These are phyloP conservation scores for Macadamia tetraphylla DNA, from an alignment of 164 flowering plant genomes.

Conservation along the genomic window DNA sequence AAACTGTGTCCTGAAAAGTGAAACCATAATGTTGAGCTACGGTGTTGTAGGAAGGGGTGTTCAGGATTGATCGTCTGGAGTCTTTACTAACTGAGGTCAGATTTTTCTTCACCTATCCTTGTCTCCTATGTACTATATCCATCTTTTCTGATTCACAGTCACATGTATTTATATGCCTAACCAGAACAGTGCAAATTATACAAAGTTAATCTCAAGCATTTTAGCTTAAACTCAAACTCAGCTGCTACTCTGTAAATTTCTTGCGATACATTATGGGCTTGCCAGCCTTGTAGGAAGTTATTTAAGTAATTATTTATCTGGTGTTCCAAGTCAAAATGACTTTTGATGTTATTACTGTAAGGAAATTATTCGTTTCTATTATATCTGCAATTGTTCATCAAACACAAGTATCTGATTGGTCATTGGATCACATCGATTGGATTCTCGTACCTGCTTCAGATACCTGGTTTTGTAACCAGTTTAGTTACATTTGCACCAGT, in stretches of 20 bases:
- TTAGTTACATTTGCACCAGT: too few relatives aligned
- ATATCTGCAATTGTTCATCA: too few relatives aligned
- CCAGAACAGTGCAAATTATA: too few relatives aligned
- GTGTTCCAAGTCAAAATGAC: neutral
- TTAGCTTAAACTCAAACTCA: neutral
- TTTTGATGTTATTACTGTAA: too few relatives aligned
- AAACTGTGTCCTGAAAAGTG: neutral
- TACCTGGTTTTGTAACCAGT: too few relatives aligned
- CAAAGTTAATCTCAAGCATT: neutral
- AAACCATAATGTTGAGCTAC: neutral
- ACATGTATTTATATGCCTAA: neutral
- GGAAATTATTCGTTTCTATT: too few relatives aligned
- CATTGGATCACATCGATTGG: too few relatives aligned
- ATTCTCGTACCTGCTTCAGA: too few relatives aligned
- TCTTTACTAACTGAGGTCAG: constrained; percentile 77
- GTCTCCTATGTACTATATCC: neutral
- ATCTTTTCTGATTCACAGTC: neutral
- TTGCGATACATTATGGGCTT: neutral
- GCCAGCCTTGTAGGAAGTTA: neutral
- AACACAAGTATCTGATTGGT: too few relatives aligned
- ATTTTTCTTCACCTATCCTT: neutral
- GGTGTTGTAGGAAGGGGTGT: constrained; percentile 67
- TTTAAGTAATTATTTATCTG: too few relatives aligned
- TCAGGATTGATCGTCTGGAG: constrained; percentile 92
- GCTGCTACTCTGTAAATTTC: too few relatives aligned